phyloP scores from a whole-genome alignment of 805 yeast genomes.

The Tetrapisispora namnaoensis region DNA sequence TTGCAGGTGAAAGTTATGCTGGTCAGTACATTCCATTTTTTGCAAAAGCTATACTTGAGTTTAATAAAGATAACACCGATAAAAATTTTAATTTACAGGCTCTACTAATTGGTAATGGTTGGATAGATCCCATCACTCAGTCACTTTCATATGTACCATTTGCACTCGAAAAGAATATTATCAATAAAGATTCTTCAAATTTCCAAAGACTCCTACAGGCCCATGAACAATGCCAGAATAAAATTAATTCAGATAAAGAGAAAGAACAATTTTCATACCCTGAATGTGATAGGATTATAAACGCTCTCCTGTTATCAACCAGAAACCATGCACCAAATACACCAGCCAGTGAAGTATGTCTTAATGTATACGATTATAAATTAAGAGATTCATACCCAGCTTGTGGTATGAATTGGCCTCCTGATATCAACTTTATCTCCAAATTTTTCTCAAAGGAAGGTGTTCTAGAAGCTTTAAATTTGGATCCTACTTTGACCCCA shows the following conservation, averaged over 20 bases:
- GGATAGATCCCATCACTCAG: slow-evolving; percentile 85
- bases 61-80: slow-evolving; percentile 28
- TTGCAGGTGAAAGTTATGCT: slow-evolving; percentile 95
- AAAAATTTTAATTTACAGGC: slow-evolving; percentile 44
- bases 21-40: slow-evolving; percentile 94
- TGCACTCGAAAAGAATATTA: slow-evolving; percentile 47
- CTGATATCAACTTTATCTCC: slow-evolving; percentile 41
- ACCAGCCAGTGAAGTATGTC: slow-evolving; percentile 39
- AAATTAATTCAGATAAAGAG: slow-evolving; percentile 28
- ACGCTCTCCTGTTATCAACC: slow-evolving; percentile 20
- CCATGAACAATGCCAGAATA: slow-evolving; percentile 54
- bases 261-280: slow-evolving; percentile 23
- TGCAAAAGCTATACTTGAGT: slow-evolving; percentile 49
- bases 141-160: slow-evolving; percentile 72
- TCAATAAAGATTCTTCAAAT: slow-evolving; percentile 33
- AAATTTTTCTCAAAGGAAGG: slow-evolving; percentile 42
- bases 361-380: slow-evolving; percentile 76
- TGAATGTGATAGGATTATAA: slow-evolving; percentile 33
- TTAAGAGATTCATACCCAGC: slow-evolving; percentile 65
- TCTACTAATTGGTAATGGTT: slow-evolving; percentile 80
- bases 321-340: slow-evolving; percentile 19
- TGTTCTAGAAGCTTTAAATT: slow-evolving; percentile 45
- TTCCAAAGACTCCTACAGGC: slow-evolving; percentile 36
- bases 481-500: slow-evolving; percentile 30
- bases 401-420: slow-evolving; percentile 94